Conservation (phyloP, 2,329 filamentous ascomycete genomes). For the Aspergillus bombycis region DNA sequence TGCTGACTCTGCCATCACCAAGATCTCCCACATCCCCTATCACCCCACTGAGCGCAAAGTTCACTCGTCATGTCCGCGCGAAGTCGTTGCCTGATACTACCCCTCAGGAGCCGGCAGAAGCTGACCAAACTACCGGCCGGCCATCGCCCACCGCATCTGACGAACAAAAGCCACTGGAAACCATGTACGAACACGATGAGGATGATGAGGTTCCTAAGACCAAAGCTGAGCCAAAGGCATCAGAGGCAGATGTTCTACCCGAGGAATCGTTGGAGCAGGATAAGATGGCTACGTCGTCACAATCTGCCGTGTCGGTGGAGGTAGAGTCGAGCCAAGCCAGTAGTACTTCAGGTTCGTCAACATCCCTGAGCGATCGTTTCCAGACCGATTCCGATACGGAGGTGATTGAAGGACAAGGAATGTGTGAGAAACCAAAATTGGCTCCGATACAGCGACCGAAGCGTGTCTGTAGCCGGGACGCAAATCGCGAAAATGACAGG, state of each 20-base stretch:
- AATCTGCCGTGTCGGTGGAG: constrained; percentile 23
- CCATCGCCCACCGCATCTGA: constrained; percentile 31
- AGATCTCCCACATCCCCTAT: constrained; percentile 33
- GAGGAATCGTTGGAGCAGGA: constrained; percentile 21
- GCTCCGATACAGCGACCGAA: constrained; percentile 34
- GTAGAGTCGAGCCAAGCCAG: constrained; percentile 23
- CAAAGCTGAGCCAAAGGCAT: not conserved
- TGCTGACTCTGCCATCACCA: constrained; percentile 39
- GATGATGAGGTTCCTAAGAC: constrained; percentile 31
- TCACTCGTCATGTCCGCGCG: constrained; percentile 45
- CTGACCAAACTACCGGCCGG: constrained; percentile 20
- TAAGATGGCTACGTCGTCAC: constrained; percentile 21
- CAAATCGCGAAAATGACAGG: constrained; percentile 23
- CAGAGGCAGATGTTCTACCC: not conserved
- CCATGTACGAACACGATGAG: constrained; percentile 40
- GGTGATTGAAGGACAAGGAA: constrained; percentile 37
- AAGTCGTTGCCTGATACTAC: constrained; percentile 53
- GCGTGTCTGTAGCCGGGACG: constrained; percentile 32
- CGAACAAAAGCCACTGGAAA: constrained; percentile 36
- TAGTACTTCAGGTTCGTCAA: constrained; percentile 24
- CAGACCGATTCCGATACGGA: constrained; percentile 25
- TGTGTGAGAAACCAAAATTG: constrained; percentile 33
- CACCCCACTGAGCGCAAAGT: constrained; percentile 27
- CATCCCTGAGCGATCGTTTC: constrained; percentile 24
- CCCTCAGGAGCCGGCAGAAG: constrained; percentile 18